Base-by-base conservation (phyloP, 257 asterid species). In the Gentiana dahurica region DNA sequence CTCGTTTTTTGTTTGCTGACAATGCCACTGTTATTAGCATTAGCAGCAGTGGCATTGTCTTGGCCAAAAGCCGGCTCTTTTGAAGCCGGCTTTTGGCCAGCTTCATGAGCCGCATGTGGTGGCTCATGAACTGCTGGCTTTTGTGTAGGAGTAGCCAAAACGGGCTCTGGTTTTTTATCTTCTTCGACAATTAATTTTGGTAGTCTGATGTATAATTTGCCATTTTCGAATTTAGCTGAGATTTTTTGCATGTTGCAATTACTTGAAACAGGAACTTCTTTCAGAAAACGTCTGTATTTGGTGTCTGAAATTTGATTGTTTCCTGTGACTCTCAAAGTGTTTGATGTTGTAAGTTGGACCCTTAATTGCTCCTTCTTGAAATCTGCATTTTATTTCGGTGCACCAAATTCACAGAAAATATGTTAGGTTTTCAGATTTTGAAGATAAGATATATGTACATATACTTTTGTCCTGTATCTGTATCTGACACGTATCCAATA, bases 211-310 rank as follows among this genome's bases (percentile, higher is more conserved):
- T 66, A 72, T 8, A 89, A 33, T 49, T 72, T 67, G 5, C 81
- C 90, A 1, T 54, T 77, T 51, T 83, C 92, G 47, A 85, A 83
- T 66, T 71, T 89, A 3, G 89, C 94, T 15, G 60, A 62, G 66
- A 86, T 83, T 59, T 70, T 75, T 54, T 36, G 53, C 54, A 79
- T 66, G 63, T 83, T 87, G 37, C 69, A 71, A 47, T 71, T 71
- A 41, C 74, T 58, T 1, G 87, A 61, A 37, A 89, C 52, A 0
- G 70, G 80, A 47, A 80, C 76, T 11, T 83, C 81, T 65, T 79
- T 89, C 9, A 54, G 71, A 15, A 89, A 89, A 4, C 72, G 66
- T 61, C 55, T 75, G 79, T 43, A 60, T 37, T 65, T 70, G 62
- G 63, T 60, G 13, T 36, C 64, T 12, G 57, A 72, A 15, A 60